These are phyloP conservation scores for Clarireedia paspali DNA, from an alignment of 2,329 filamentous ascomycete genomes.

Conservation along the genomic window DNA sequence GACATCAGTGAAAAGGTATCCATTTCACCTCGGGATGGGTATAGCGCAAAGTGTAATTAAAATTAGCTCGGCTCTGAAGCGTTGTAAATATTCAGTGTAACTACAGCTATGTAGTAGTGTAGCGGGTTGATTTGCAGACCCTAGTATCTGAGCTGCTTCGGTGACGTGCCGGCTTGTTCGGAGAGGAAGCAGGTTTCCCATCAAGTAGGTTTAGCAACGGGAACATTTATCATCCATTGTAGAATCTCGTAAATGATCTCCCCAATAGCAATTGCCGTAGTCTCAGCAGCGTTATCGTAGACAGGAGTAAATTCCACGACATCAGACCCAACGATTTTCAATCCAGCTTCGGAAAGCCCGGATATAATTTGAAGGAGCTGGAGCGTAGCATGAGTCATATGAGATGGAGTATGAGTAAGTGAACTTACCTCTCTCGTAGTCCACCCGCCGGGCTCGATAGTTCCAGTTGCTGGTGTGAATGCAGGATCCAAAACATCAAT, in stretches of 20 bases:
- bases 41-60: too few relatives aligned
- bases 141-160: too few relatives aligned
- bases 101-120: too few relatives aligned
- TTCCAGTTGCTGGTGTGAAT: constrained; percentile 28
- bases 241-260: constrained; percentile 27
- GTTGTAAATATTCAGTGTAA: too few relatives aligned
- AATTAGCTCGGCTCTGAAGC: too few relatives aligned
- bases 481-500: constrained; percentile 28
- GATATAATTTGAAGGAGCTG: constrained; percentile 26
- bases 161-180: too few relatives aligned
- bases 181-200: too few relatives aligned
- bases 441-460: constrained; percentile 29
- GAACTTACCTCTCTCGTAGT: constrained; percentile 26
- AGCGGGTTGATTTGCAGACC: too few relatives aligned
- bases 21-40: too few relatives aligned
- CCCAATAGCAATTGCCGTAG: constrained; percentile 24
- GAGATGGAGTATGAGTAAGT: neutral
- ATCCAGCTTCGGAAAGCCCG: constrained; percentile 22
- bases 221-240: constrained; percentile 27
- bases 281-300: constrained; percentile 28
- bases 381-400: neutral
- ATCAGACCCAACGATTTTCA: constrained; percentile 29
- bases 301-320: constrained; percentile 28
- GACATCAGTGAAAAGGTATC: too few relatives aligned
- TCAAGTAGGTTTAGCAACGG: constrained; percentile 15